These are phyloP conservation scores for Alliaria petiolata DNA, from an alignment of 345 rosid genomes.

Conservation along the genomic window DNA sequence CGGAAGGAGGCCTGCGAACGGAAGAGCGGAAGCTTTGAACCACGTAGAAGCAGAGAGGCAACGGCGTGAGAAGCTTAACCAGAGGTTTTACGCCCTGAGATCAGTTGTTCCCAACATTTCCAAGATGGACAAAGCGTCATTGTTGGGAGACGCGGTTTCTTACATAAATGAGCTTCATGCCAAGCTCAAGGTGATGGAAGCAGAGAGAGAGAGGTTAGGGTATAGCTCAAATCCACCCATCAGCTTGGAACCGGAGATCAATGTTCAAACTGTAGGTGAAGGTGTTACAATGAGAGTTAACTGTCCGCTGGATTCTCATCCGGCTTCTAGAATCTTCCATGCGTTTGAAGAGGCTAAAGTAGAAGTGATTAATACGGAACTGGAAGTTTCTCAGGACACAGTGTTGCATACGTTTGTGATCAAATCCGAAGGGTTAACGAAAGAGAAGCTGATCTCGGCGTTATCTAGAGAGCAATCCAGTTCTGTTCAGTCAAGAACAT, in stretches of 20 bases:
- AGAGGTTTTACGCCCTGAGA: conserved; percentile 68
- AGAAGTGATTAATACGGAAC: conserved; percentile 56
- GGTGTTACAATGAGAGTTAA: conserved; percentile 71
- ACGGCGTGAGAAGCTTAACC: conserved; percentile 77
- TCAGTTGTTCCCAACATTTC: conserved; percentile 89
- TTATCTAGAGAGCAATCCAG: conserved; percentile 52
- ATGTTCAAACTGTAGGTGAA: conserved; percentile 51
- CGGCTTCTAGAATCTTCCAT: conserved; percentile 70
- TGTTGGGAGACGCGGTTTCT: conserved; percentile 63
- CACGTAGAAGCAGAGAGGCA: conserved; percentile 85
- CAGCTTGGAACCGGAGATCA: conserved; percentile 38
- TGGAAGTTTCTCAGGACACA: conserved; percentile 52
- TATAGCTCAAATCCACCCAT: conserved; percentile 40
- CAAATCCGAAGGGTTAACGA: conserved; percentile 77
- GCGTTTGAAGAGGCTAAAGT: conserved; percentile 65
- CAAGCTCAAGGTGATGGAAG: conserved; percentile 49
- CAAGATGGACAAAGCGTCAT: conserved; percentile 87
- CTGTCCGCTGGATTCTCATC: conserved; percentile 76
- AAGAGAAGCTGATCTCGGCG: conserved; percentile 72
- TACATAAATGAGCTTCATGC: conserved; percentile 66
- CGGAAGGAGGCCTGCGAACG: conserved; percentile 37
- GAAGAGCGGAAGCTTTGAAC: conserved; percentile 41
- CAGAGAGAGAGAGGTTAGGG: conserved; percentile 49
- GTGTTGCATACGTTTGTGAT: conserved; percentile 80
- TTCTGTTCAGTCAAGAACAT: conserved; percentile 57